Evolutionary conservation across 257 asterid species (phyloP).

Genomic region (Penstemon newberryi): DNA sequence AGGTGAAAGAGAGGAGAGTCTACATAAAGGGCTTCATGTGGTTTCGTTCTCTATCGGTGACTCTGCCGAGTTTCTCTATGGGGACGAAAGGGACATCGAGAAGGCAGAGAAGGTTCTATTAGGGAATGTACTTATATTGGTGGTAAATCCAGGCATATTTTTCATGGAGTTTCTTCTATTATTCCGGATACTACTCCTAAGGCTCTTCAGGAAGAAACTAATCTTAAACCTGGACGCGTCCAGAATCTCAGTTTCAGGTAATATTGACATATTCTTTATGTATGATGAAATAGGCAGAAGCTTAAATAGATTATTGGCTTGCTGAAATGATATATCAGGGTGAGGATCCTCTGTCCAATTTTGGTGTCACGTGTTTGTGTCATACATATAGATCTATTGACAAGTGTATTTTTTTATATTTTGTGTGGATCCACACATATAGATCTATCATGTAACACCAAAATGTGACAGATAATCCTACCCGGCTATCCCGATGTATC

Average conservation of each 20-base stretch:
- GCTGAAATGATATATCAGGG: too few relatives aligned
- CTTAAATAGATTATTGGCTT: too few relatives aligned
- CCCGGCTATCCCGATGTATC: too few relatives aligned
- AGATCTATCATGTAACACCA: too few relatives aligned
- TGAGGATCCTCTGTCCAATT: too few relatives aligned
- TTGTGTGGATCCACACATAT: too few relatives aligned
- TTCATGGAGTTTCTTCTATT: slow-evolving; percentile 68
- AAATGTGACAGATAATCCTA: too few relatives aligned
- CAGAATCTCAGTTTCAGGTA: slow-evolving; percentile 79
- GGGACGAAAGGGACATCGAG: slow-evolving; percentile 52
- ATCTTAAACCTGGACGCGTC: slow-evolving; percentile 58
- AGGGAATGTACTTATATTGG: slow-evolving; percentile 85
- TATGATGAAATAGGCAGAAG: too few relatives aligned
- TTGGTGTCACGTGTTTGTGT: too few relatives aligned
- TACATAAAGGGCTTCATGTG: slow-evolving; percentile 60
- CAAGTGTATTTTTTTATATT: too few relatives aligned
- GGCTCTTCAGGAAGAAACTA: slow-evolving; percentile 49
- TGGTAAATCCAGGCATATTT: slow-evolving; percentile 67
- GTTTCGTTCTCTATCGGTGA: slow-evolving; percentile 85
- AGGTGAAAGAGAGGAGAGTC: slow-evolving; percentile 71
- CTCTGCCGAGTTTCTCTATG: slow-evolving; percentile 62
- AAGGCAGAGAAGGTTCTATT: slow-evolving; percentile 44
- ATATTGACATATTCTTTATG: slow-evolving; percentile 34
- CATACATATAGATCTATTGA: too few relatives aligned
- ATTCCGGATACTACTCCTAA: slow-evolving; percentile 48